A percentile compares a stretch with the other conserved stretches of the same genome.
phyloP scores from a whole-genome alignment of 2,329 filamentous ascomycete genomes.

The Blastomyces emzantsi region DNA sequence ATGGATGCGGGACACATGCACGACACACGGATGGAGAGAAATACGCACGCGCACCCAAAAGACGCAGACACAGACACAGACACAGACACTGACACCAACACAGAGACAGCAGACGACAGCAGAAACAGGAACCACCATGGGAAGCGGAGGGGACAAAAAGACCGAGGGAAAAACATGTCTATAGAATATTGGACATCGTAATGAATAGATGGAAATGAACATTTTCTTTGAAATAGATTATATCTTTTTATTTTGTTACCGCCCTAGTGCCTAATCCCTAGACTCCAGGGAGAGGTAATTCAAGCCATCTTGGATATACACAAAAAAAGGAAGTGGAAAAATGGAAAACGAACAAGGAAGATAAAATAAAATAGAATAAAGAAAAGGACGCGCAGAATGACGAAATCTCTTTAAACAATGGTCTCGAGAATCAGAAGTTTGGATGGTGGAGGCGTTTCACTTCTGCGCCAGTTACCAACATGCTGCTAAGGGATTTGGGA shows the following conservation, averaged over 20 bases:
- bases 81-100: too few species aligned
- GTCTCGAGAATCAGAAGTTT: neutral
- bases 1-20: too few species aligned
- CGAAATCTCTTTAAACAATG: neutral
- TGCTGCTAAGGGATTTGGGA: neutral
- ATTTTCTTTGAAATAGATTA: neutral
- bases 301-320: conserved; percentile 3
- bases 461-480: neutral
- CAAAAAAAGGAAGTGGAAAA: neutral
- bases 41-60: neutral
- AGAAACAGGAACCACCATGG: neutral
- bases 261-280: neutral
- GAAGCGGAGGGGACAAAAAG: neutral
- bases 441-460: neutral
- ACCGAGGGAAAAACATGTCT: neutral
- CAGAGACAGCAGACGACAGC: too few species aligned
- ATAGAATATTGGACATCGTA: neutral
- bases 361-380: neutral
- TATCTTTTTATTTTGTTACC: neutral
- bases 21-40: neutral
- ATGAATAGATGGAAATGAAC: neutral
- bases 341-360: neutral
- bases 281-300: neutral
- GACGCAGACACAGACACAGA: neutral
- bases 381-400: neutral